Percentiles rank a stretch among this genome's conserved stretches.
These are phyloP conservation scores for Calonectria pauciramosa DNA, from an alignment of 2,329 filamentous ascomycete species.

Conservation along the genomic window DNA sequence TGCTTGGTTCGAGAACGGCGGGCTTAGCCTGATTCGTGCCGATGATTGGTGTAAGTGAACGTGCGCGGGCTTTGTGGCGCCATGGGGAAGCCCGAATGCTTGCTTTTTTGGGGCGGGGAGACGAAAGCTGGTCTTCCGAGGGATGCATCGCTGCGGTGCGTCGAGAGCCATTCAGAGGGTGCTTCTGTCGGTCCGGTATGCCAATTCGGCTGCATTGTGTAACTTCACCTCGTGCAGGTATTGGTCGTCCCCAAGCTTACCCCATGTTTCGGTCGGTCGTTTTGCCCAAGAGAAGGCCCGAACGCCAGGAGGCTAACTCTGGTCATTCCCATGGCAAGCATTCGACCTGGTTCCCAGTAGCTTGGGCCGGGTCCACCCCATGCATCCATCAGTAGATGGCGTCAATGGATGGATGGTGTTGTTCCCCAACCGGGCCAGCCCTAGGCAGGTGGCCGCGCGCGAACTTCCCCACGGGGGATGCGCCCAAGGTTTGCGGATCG, in stretches of 20 bases:
- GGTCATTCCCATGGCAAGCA: background rate
- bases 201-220: background rate
- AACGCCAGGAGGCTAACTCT: constrained; percentile 4
- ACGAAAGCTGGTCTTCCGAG: background rate
- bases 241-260: background rate
- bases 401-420: background rate
- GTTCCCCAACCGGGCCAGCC: background rate
- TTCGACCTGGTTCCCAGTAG: background rate
- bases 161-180: background rate
- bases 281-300: constrained; percentile 12
- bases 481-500: background rate
- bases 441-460: background rate
- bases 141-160: background rate
- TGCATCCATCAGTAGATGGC: background rate
- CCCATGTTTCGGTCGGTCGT: constrained; percentile 11
- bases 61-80: background rate
- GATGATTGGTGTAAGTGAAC: background rate
- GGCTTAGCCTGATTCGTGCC: constrained; percentile 17
- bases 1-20: background rate
- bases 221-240: background rate
- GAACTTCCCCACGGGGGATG: constrained; percentile 8
- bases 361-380: background rate
- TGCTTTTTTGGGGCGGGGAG: background rate
- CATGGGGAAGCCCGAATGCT: background rate
- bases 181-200: constrained; percentile 16